Base-by-base conservation (phyloP, 2,329 filamentous ascomycete species). In the Colletotrichum kahawae region DNA sequence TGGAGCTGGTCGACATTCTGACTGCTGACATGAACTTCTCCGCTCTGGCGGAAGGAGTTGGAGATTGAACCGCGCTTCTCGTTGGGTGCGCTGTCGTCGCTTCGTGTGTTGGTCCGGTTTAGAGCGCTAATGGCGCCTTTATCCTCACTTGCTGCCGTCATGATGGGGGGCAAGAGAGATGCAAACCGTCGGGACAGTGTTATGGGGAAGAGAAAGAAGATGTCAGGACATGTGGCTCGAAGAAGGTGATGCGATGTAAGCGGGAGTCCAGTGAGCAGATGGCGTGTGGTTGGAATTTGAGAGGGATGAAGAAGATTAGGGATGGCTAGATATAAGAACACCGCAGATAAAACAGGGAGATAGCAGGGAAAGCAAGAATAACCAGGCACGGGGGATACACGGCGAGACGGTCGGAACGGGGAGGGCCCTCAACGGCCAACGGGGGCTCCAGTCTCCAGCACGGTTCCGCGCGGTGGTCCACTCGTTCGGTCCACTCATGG, bases 1-100 rank as follows among this genome's bases (percentile, higher is more conserved):
- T 74, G 27, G 13, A 76, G 74, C 29, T 76, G 74, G 70, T 76
- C 70, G 54, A 48, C 62, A 62, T 76, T 76, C 38, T 76, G 63
- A n/a, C 65, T 70, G 18, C 67, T 60, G 12, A 63, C 33, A 43
- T 67, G 9, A 12, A 36, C 54, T 18, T 54, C 66, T 43, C 14
- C 67, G 36, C 36, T 60, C 48, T 71, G 62, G 9, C 9, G 60
- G 27, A 59, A 36, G 29, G 63, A 29, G 29, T 62, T 62, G 34
- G 54, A 62, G 21, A 54, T 29, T 21, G 60, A 59, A 31, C 59
- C 57, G 31, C 38, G 56, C 56, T 71, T 75, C 67, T 75, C 72
- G 38, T 75, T 66, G 10, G 18, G 38, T 27, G 29, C 59, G 31
- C 24, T 48, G 51, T 70, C 60, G 54, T 66, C 34, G 36, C 68